Percentiles rank a stretch among this genome's conserved stretches.
These are phyloP conservation scores for Oenanthe sinensis DNA, from an alignment of 129 eudicot species.

Conservation along the genomic window DNA sequence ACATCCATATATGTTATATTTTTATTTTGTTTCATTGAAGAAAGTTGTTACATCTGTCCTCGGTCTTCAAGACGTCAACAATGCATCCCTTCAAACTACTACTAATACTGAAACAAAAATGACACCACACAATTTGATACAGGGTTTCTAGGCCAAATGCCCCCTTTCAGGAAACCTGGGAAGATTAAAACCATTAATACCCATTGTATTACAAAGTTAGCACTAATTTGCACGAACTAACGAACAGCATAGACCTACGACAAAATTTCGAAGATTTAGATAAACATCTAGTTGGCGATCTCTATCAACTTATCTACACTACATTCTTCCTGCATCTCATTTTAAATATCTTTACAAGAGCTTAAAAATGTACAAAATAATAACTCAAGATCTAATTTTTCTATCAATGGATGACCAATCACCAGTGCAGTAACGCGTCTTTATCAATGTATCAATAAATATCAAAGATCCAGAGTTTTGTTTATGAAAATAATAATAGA, in stretches of 20 bases:
- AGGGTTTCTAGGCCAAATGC: not conserved
- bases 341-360: conserved; percentile 50
- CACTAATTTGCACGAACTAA: not conserved
- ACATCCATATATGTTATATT: too few species aligned
- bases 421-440: too few species aligned
- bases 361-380: not conserved
- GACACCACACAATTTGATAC: not conserved
- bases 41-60: not conserved
- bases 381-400: not conserved
- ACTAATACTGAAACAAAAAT: too few species aligned
- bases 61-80: not conserved
- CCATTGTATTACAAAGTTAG: not conserved
- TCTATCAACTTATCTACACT: not conserved
- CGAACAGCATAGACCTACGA: not conserved
- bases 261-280: not conserved
- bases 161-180: not conserved
- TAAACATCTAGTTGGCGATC: not conserved
- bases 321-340: conserved; percentile 21
- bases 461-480: too few species aligned
- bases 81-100: not conserved
- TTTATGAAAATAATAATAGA: too few species aligned
- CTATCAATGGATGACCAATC: too few species aligned
- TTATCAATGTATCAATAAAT: too few species aligned
- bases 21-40: not conserved
- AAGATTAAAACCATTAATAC: not conserved